Evolutionary conservation across 306 rosid species (phyloP).

Genomic region (Canavalia ensiformis): DNA sequence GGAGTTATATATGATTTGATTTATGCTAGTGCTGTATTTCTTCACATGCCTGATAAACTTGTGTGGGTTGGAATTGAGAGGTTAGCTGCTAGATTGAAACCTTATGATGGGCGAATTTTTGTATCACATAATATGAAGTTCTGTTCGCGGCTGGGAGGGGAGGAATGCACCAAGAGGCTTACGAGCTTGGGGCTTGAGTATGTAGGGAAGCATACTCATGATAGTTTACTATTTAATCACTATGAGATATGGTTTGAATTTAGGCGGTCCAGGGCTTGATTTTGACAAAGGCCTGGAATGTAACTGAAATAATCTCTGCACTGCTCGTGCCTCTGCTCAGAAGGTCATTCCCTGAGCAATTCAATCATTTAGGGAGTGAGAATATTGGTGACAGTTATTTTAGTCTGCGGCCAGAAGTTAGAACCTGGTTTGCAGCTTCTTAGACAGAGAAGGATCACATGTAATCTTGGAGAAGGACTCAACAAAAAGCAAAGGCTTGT

Average conservation of each 20-base stretch:
- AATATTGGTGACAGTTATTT: slow-evolving; percentile 22
- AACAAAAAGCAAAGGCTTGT: slow-evolving; percentile 1
- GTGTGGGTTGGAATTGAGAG: slow-evolving; percentile 87
- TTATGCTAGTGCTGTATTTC: slow-evolving; percentile 96
- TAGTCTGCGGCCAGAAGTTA: slow-evolving; percentile 40
- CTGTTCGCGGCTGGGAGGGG: slow-evolving; percentile 85
- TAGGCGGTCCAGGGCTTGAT: slow-evolving; percentile 61
- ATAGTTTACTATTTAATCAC: slow-evolving; percentile 85
- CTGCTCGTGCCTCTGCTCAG: slow-evolving; percentile 17
- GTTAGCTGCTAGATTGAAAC: slow-evolving; percentile 72
- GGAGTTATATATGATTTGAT: slow-evolving; percentile 70
- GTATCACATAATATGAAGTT: slow-evolving; percentile 92
- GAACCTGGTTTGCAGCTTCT: slow-evolving; percentile 30
- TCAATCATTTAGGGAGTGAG: slow-evolving; percentile 30
- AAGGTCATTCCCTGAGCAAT: slow-evolving; percentile 35
- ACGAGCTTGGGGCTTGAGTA: slow-evolving; percentile 78
- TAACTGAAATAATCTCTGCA: slow-evolving; percentile 45
- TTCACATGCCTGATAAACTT: slow-evolving; percentile 92
- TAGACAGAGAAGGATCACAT: not conserved
- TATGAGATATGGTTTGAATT: slow-evolving; percentile 90
- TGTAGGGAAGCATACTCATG: slow-evolving; percentile 78
- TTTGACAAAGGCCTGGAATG: not conserved
- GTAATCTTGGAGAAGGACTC: slow-evolving; percentile 34
- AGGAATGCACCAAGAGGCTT: slow-evolving; percentile 80
- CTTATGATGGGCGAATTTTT: slow-evolving; percentile 76